These are phyloP conservation scores for Piloderma croceum DNA, from an alignment of 768 basidiomycete species.

Conservation along the genomic window DNA sequence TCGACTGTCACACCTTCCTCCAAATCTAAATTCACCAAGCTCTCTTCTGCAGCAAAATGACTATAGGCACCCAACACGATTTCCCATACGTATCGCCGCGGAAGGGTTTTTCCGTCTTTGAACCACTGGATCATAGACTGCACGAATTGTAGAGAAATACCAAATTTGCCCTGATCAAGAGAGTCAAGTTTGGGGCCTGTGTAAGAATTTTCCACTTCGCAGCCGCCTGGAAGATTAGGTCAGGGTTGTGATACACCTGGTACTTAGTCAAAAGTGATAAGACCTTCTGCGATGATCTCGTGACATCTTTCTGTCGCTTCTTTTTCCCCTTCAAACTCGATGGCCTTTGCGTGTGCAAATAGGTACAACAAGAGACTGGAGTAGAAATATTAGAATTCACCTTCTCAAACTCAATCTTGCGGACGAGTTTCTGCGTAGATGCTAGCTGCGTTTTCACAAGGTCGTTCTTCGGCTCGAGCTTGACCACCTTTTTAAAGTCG, in stretches of 20 bases:
- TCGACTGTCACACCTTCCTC: constrained; percentile 79
- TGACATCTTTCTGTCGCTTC: constrained; percentile 66
- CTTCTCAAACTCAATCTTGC: constrained; percentile 90
- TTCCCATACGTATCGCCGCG: constrained; percentile 91
- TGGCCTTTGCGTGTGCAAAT: no score
- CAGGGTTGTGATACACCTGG: constrained; percentile 3
- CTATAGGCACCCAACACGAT: constrained; percentile 85
- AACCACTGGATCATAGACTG: constrained; percentile 86
- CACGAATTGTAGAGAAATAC: constrained; percentile 74
- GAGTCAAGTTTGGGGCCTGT: constrained; percentile 66
- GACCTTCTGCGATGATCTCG: constrained; percentile 77
- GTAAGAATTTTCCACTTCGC: constrained; percentile 71
- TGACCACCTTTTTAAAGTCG: constrained; percentile 82
- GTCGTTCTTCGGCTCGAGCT: constrained; percentile 83
- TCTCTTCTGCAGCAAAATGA: constrained; percentile 71
- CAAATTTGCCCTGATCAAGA: constrained; percentile 59
- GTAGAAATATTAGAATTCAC: constrained; percentile 27
- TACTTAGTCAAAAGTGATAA: background rate
- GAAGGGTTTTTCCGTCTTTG: constrained; percentile 88
- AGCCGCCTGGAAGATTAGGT: constrained; percentile 50
- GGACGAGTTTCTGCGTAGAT: constrained; percentile 85
- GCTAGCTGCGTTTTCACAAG: constrained; percentile 73
- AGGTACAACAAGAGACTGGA: no score
- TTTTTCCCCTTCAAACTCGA: constrained; percentile 88
- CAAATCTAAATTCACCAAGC: constrained; percentile 70